Evolutionary conservation across 371 early-diverging fungal genomes (phyloP).

Genomic region (Rhizopus sp.): DNA sequence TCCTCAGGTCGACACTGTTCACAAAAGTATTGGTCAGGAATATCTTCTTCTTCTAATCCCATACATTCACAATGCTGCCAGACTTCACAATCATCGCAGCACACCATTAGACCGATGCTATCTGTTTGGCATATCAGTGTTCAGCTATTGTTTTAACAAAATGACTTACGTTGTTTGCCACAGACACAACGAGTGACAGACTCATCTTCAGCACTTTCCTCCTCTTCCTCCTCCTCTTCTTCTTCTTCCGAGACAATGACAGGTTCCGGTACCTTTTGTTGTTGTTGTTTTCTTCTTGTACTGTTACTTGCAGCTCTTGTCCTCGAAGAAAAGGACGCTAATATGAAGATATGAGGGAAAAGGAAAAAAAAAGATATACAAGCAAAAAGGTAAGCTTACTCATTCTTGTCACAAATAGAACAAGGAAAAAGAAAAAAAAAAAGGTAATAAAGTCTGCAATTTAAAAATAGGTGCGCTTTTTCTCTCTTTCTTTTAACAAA

Average conservation of each 20-base stretch:
- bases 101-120: conserved; percentile 78
- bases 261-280: conserved; percentile 24
- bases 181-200: conserved; percentile 79
- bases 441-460: neutral
- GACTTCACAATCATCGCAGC: conserved; percentile 84
- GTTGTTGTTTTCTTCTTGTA: conserved; percentile 19
- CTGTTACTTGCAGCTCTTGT: neutral
- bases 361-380: too few relatives aligned
- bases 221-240: conserved; percentile 14
- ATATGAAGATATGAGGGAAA: neutral
- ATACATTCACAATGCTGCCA: conserved; percentile 91
- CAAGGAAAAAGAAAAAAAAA: too few relatives aligned
- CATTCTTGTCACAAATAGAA: too few relatives aligned
- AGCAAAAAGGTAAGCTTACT: too few relatives aligned
- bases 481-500: neutral
- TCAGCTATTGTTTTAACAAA: neutral
- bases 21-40: conserved; percentile 87
- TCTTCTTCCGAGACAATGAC: conserved; percentile 22
- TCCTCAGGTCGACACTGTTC: conserved; percentile 65
- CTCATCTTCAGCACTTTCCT: conserved; percentile 55
- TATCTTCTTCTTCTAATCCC: conserved; percentile 66
- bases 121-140: conserved; percentile 23
- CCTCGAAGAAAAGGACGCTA: neutral
- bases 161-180: conserved; percentile 63
- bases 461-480: neutral